Evolutionary conservation across 2,329 filamentous ascomycete species (phyloP).

Genomic region (Ophiobolus disseminans): DNA sequence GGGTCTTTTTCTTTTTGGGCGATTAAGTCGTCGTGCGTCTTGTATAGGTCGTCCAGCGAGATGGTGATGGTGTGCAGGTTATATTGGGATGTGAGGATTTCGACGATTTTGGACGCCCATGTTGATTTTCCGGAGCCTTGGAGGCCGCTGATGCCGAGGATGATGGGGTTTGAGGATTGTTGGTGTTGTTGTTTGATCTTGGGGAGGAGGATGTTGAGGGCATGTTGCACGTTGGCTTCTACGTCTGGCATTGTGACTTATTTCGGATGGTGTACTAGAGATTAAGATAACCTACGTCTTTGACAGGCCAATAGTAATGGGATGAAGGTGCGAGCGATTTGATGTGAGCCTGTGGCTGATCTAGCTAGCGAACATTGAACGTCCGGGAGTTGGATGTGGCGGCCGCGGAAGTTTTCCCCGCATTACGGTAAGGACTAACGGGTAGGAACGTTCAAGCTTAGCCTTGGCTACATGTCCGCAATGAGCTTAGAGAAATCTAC

Average conservation of each 20-base stretch:
- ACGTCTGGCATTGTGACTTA: constrained; percentile 31
- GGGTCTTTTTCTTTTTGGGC: constrained; percentile 70
- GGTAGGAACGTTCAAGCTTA: background rate
- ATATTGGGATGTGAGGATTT: constrained; percentile 31
- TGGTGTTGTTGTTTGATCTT: constrained; percentile 30
- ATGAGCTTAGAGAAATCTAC: no score
- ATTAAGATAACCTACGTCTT: no score
- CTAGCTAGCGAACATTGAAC: no score
- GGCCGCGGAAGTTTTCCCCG: background rate
- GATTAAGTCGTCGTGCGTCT: constrained; percentile 72
- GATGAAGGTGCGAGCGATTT: no score
- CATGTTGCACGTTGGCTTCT: constrained; percentile 36
- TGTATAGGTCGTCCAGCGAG: constrained; percentile 83
- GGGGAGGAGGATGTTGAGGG: constrained; percentile 37
- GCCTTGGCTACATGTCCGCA: no score
- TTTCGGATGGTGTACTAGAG: background rate
- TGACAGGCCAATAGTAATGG: no score
- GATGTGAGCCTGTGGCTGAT: no score
- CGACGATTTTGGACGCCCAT: constrained; percentile 62
- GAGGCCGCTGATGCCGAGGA: constrained; percentile 88
- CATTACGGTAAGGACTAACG: background rate
- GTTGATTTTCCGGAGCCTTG: constrained; percentile 95
- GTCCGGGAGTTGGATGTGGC: background rate
- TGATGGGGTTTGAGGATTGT: constrained; percentile 67
- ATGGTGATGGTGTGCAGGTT: constrained; percentile 40